A percentile compares a stretch with the other conserved stretches of the same genome.
phyloP scores from a whole-genome alignment of 2,329 filamentous ascomycete species.

The Hysterium pulicare region DNA sequence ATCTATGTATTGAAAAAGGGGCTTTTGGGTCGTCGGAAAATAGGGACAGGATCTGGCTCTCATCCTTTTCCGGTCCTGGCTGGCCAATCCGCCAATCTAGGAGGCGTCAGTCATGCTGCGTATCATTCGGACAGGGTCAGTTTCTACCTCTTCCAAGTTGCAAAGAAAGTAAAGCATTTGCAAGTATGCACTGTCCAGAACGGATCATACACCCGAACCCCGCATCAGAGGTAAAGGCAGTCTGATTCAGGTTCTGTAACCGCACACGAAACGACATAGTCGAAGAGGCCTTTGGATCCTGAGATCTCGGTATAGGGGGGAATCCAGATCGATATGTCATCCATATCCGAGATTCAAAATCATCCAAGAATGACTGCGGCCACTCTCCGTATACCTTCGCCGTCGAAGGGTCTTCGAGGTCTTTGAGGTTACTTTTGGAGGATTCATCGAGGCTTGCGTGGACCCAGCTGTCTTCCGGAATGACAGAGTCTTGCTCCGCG shows the following conservation, averaged over 20 bases:
- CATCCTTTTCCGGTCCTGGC: conserved; percentile 50
- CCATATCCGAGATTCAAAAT: conserved; percentile 92
- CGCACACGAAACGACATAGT: conserved; percentile 80
- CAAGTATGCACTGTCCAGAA: conserved; percentile 88
- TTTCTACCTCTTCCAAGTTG: conserved; percentile 79
- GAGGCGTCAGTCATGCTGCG: no score
- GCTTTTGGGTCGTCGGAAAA: conserved; percentile 86
- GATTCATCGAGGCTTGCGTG: conserved; percentile 66
- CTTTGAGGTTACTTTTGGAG: conserved; percentile 54
- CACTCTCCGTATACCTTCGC: conserved; percentile 56
- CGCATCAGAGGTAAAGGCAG: conserved; percentile 85
- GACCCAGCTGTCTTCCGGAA: conserved; percentile 60
- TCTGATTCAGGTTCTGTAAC: conserved; percentile 76
- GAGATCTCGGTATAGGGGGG: conserved; percentile 72
- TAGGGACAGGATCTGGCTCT: conserved; percentile 69
- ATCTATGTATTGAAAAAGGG: conserved; percentile 92
- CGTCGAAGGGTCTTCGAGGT: conserved; percentile 24
- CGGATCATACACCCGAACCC: conserved; percentile 99
- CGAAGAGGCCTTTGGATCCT: conserved; percentile 66
- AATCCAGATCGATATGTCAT: conserved; percentile 95
- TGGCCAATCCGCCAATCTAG: conserved; percentile 71
- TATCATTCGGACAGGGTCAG: no score
- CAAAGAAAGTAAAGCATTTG: conserved; percentile 74
- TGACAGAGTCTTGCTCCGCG: conserved; percentile 27
- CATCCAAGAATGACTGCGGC: conserved; percentile 81